Evolutionary conservation across 2,329 filamentous ascomycete species (phyloP), one percentile per base, ranked within the genome.

Genomic region (Trichoderma atroviride): DNA sequence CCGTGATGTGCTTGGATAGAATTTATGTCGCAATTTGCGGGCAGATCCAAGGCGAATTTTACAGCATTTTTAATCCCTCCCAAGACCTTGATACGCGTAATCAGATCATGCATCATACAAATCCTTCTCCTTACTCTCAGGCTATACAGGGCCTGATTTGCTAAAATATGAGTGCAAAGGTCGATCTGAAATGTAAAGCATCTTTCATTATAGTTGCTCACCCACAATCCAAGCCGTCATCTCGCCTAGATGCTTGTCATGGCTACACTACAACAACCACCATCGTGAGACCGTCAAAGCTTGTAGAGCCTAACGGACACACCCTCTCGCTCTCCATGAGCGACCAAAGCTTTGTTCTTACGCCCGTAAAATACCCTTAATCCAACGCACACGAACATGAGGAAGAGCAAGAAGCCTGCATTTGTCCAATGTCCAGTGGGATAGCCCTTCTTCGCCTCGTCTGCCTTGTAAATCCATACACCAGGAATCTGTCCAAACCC

Each of bases 381-480:
- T 4, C 82, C 79, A 5, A 88, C 74, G 69, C 87, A 85, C 1
- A 87, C 87, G 0, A 80, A 82, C 1, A 84, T 82, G 0, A 89
- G 88, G 70, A 89, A 84, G 14, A 91, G 80, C 52, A 91, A 74
- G 72, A 91, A 77, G 13, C 74, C 88, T 2, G 87, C 88, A 75
- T 91, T 91, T 5, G 84, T 85, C 87, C 88, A 91, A 75, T 92
- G 90, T 0, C 91, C 91, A 0, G 89, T 92, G 0, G 89, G 89
- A 76, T 91, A 92, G 0, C 91, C 90, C 11, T 73, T 79, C 27
- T 80, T 77, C 22, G 84, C 85, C 77, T 93, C 89, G 13, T 86
- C 79, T 0, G 86, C 82, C 75, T 90, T 90, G 79, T 92, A 92
- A 71, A 92, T 92, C 89, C 89, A 93, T 0, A 92, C 89, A 0